Evolutionary conservation across 805 yeast species (phyloP), one percentile per base, ranked within the genome.

Genomic region (Suhomyces pyralidae): DNA sequence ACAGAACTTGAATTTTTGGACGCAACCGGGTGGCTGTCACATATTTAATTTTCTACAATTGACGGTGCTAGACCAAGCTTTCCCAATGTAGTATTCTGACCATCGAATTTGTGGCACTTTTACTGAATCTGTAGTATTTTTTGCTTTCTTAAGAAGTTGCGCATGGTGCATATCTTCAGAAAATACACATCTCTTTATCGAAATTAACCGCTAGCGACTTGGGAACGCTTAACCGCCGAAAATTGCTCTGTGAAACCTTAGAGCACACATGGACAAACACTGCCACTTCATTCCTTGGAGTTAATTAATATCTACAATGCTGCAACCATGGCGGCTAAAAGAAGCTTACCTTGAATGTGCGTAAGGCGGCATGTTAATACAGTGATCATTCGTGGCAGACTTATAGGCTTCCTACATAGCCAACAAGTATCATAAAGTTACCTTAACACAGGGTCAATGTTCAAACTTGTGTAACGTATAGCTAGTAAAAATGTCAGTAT

Each of bases 81-180:
- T 19, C 24, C 14, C 12, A 5, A 36, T 36, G 7, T 15, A 36
- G 9, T 36, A 34, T 19, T 17, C 42, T 19, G 14, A 2, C 8
- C 5, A 4, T 17, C 24, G 24, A 17, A 19, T 38, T 38, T 38
- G 42, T 38, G 42, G 12, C 42, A 19, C 24, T 17, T 15, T 7
- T 1, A 19, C 12, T 19, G 42, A 9, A 38, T 17, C 12, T n/a
- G 40, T 8, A 10, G 12, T 17, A 19, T 9, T 38, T 38, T 19
- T 17, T 34, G 14, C n/a, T n/a, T 17, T 8, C 9, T 22, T 36
- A 20, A 46, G 49, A 46, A 24, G 22, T 46, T 46, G 49, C 43
- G 49, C 49, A 46, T 34, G 30, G 32, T 46, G 48, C 48, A 34
- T 46, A n/a, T 12, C 20, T 34, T 25, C 24, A 14, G 6, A 25